Evolutionary conservation across 202 grass and related monocot genomes (phyloP).

Genomic region (Sporobolus alterniflorus): DNA sequence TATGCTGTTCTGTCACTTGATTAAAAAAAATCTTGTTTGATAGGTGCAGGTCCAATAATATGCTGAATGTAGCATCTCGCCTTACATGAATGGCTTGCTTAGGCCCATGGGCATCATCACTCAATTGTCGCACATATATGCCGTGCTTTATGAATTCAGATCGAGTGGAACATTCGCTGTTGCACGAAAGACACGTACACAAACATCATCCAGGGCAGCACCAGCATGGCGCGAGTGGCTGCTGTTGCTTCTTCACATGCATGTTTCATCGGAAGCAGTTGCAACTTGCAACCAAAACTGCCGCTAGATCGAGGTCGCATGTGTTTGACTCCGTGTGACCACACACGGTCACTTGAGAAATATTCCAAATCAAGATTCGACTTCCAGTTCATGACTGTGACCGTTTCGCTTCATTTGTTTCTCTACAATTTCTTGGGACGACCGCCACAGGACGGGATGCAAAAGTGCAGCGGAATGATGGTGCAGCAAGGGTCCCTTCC

Average conservation of each 20-base stretch:
- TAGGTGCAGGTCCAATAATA: not conserved
- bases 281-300: not conserved
- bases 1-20: no score
- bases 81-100: not conserved
- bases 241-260: not conserved
- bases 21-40: no score
- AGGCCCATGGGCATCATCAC: no score
- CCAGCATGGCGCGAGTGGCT: not conserved
- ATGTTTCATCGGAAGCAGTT: not conserved
- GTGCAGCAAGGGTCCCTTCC: conserved; percentile 18
- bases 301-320: not conserved
- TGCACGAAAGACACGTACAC: not conserved
- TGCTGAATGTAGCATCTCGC: not conserved
- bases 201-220: not conserved
- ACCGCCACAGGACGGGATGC: no score
- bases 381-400: not conserved
- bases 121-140: no score
- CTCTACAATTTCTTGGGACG: no score
- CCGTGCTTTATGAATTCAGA: no score
- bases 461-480: conserved; percentile 16
- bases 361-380: not conserved
- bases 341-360: no score
- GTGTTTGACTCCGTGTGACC: no score
- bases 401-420: not conserved
- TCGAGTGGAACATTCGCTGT: not conserved